A percentile compares a stretch with the other conserved stretches of the same genome.
These are phyloP conservation scores for Hemisphaericaspora subhashii DNA, from an alignment of 1,139 yeast genomes.

Conservation along the genomic window DNA sequence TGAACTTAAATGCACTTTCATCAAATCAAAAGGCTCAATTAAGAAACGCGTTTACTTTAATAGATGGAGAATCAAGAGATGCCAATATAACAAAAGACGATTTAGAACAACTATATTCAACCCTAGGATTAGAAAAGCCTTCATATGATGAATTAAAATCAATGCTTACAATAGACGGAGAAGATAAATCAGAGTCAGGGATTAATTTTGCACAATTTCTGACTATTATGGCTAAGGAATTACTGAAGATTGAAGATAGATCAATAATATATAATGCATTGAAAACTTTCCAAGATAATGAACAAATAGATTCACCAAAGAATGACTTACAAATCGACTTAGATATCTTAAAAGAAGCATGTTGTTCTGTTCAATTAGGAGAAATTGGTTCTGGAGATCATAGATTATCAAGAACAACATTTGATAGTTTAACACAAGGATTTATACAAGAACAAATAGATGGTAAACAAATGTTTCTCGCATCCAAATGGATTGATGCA, in stretches of 20 bases:
- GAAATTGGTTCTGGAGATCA: slow-evolving; percentile 48
- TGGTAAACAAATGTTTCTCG: slow-evolving; percentile 56
- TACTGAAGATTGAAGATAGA: slow-evolving; percentile 59
- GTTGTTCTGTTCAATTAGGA: slow-evolving; percentile 46
- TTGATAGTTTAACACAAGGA: slow-evolving; percentile 53
- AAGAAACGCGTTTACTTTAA: slow-evolving; percentile 53
- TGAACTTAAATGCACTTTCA: slow-evolving; percentile 36
- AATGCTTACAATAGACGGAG: slow-evolving; percentile 45
- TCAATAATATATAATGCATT: slow-evolving; percentile 65
- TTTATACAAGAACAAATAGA: slow-evolving; percentile 59
- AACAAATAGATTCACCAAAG: slow-evolving; percentile 29
- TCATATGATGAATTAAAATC: slow-evolving; percentile 40
- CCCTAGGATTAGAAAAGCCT: slow-evolving; percentile 48
- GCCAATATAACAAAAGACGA: slow-evolving; percentile 64
- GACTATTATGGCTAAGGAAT: slow-evolving; percentile 62
- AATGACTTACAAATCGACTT: slow-evolving; percentile 44
- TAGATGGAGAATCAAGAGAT: slow-evolving; percentile 82
- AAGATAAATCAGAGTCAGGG: slow-evolving; percentile 27
- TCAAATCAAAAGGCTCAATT: slow-evolving; percentile 44
- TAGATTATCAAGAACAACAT: slow-evolving; percentile 53
- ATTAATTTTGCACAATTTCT: slow-evolving; percentile 71
- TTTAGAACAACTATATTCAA: slow-evolving; percentile 52
- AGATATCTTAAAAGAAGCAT: slow-evolving; percentile 50
- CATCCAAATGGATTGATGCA: slow-evolving; percentile 61
- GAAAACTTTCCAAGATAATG: slow-evolving; percentile 47